Evolutionary conservation across 495 filamentous ascomycete species (phyloP), one percentile per base, ranked within the genome.

Genomic region (Hypomontagnella submonticulosa): DNA sequence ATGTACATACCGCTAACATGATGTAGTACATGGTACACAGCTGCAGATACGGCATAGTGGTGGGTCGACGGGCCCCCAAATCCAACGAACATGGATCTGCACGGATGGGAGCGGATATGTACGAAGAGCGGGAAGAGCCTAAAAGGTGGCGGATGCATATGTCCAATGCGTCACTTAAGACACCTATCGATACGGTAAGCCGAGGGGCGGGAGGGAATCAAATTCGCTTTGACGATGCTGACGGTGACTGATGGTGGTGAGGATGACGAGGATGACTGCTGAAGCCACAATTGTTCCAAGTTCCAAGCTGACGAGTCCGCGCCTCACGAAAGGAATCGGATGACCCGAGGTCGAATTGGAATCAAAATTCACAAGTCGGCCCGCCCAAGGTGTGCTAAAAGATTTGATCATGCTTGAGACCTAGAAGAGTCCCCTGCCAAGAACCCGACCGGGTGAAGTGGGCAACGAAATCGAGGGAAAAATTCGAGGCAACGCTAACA

Each of bases 121-220:
- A 70, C 61, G 67, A 70, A 70, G 66, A 40, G 53, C 67, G 67
- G 67, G 67, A 70, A 66, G 67, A 70, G 67, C 67, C 67, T 70
- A 70, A 70, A 69, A 66, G 67, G 61, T 66, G 67, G 62, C 61
- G 67, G 67, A 61, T 70, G 57, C 62, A 61, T 61, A 66, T 61
- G 55, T 61, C 20, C 56, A 68, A 61, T 68, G 66, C 56, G 51
- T 69, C 57, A 54, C 60, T 53, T 15, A n/a, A 59, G 43, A 52
- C 37, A 57, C 57, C 19, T 67, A 64, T 57, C 44, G 42, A 61
- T 70, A 63, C 15, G 44, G 63, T 61, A 60, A 65, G 66, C 63
- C 58, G 63, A 61, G 38, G 38, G 59, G 38, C 40, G 61, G 47
- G 19, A 46, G 18, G 23, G 20, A 40, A n/a, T n/a, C n/a, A n/a